Base-by-base conservation (phyloP, 2,329 filamentous ascomycete genomes). In the Calonectria montana region DNA sequence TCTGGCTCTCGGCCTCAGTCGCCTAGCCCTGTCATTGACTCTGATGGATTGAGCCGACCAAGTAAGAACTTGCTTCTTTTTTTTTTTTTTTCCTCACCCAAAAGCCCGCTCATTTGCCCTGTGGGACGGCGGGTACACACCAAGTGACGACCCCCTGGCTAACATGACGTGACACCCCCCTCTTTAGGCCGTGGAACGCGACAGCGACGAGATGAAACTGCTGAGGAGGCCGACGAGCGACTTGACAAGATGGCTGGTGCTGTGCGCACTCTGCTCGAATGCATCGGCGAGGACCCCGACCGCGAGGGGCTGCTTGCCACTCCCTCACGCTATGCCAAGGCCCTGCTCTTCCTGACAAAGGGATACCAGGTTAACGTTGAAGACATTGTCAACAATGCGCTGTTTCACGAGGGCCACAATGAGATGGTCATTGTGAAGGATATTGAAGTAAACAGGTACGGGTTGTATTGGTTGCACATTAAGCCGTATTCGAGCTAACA, bases 401-500 rank as follows among this genome's bases (percentile, higher is more conserved):
- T 98, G 66, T 99, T 99, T 85, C 93, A 98, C 80, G 97, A 98
- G 83, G 95, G 96, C 74, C 96, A 98, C 81, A 97, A 98, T 80
- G 97, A 99, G 84, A 90, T 99, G 86, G 96, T 99, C 35, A 98
- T 98, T 79, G 95, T 99, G 71, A 98, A 97, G 86, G 96, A 98
- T 80, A 98, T 99, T 80, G 96, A 98, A 82, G 91, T 98, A 15
- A 97, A 95, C 84, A 96, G 53, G 53, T 59, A 25, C 31, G 53
- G 16, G 16, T 39, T 39, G 21, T 23, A 23, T 59, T 35, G 35
- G 31, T 12, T 59, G 53, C 53, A 21, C 9, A 57, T 39, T 39
- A 15, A 25, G 25, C 27, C 31, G 2, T 23, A 25, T 15, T 27
- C 15, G 31, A 27, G 21, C 53, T 59, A 27, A 59, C 53, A 23